A percentile compares a stretch with the other conserved stretches of the same genome.
These are phyloP conservation scores for Pancytospora philotis DNA, from an alignment of 371 early-diverging fungal genomes.

Conservation along the genomic window DNA sequence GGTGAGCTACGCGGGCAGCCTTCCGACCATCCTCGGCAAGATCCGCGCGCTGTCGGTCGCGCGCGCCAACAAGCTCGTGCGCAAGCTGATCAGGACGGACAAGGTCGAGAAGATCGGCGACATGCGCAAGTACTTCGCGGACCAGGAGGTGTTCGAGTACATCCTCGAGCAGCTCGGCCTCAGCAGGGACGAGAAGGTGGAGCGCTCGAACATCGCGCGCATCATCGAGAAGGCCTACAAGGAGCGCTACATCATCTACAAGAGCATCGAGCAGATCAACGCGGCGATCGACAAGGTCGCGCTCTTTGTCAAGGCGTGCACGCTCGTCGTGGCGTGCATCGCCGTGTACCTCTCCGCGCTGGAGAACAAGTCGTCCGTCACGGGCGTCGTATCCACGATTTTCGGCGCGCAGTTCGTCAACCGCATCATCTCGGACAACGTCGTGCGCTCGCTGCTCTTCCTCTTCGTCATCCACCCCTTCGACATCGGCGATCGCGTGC, in stretches of 20 bases:
- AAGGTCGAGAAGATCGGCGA: conserved; percentile 29
- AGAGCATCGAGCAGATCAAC: conserved; percentile 56
- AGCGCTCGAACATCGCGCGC: conserved; percentile 29
- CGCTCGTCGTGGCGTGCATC: conserved; percentile 25
- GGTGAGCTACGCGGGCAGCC: conserved; percentile 16
- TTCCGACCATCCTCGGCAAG: conserved; percentile 16
- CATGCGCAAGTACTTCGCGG: conserved; percentile 29
- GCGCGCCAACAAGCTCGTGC: conserved; percentile 32
- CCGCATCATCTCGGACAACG: conserved; percentile 47
- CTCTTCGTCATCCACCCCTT: conserved; percentile 60
- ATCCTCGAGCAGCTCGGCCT: conserved; percentile 32
- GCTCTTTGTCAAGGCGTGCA: conserved; percentile 38
- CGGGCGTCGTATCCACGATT: conserved; percentile 52
- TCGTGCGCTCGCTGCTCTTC: conserved; percentile 58
- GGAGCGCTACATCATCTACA: conserved; percentile 53
- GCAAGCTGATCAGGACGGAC: conserved; percentile 17
- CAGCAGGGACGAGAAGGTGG: conserved; percentile 26
- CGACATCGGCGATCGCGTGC: conserved; percentile 60
- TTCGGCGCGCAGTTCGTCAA: conserved; percentile 59
- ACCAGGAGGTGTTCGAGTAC: conserved; percentile 34
- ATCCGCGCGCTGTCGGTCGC: conserved; percentile 35
- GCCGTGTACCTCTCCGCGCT: conserved; percentile 34
- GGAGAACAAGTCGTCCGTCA: conserved; percentile 10
- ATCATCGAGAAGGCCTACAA: conserved; percentile 51
- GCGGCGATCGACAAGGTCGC: conserved; percentile 51